These are phyloP conservation scores for Cytospora piceicola DNA, from an alignment of 2,329 filamentous ascomycete genomes.

Conservation along the genomic window DNA sequence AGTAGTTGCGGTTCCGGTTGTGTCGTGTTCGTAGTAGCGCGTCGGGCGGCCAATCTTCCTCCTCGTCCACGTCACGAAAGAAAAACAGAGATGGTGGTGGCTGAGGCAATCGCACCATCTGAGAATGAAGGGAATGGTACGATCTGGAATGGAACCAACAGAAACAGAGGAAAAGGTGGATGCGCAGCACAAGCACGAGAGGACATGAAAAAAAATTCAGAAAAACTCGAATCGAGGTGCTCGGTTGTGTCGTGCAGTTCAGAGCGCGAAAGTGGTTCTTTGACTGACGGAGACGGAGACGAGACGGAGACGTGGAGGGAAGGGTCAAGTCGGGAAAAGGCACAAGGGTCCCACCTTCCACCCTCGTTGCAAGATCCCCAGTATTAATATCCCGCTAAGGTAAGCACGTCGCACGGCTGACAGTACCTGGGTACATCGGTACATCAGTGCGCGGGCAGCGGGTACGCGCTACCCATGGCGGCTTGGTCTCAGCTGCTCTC, in stretches of 20 bases:
- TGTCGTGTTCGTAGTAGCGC: slow-evolving; percentile 13
- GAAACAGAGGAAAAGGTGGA: slow-evolving; percentile 20
- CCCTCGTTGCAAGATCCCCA: slow-evolving; percentile 16
- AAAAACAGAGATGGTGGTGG: slow-evolving; percentile 28
- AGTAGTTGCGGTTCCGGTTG: slow-evolving; percentile 15
- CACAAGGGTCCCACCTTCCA: slow-evolving; percentile 13
- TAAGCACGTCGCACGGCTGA: slow-evolving; percentile 24
- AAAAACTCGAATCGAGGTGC: slow-evolving; percentile 4
- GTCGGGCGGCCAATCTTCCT: slow-evolving; percentile 30
- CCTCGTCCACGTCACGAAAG: slow-evolving; percentile 30
- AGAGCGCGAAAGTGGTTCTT: slow-evolving; percentile 13
- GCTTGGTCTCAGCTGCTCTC: background rate
- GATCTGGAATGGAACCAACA: slow-evolving; percentile 1
- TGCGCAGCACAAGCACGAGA: slow-evolving; percentile 22
- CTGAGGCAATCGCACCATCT: slow-evolving; percentile 30
- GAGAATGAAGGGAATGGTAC: slow-evolving; percentile 26
- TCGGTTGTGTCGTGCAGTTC: background rate
- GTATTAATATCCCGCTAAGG: slow-evolving; percentile 26
- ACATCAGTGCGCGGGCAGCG: slow-evolving; percentile 7
- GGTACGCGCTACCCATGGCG: background rate
- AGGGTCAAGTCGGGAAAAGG: slow-evolving; percentile 19
- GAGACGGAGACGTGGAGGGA: slow-evolving; percentile 5
- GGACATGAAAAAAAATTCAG: slow-evolving; percentile 24
- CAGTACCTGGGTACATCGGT: background rate
- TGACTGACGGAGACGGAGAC: slow-evolving; percentile 19